Conservation (phyloP, 2,329 filamentous ascomycete genomes). For the Gaeumannomyces tritici region DNA sequence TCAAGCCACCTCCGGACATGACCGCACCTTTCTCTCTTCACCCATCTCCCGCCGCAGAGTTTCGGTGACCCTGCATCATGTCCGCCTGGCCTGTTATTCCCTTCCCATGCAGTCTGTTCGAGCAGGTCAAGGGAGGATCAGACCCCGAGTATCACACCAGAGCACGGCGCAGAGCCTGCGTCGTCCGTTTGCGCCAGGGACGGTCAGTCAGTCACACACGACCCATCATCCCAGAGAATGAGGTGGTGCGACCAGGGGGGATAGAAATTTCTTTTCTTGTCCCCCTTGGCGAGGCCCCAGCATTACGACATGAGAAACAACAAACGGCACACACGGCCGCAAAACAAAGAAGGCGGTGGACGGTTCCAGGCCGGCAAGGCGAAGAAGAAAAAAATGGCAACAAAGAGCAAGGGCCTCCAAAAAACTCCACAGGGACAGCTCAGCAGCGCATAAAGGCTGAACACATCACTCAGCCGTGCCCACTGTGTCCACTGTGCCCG, state of each 20-base stretch:
- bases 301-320: too few species aligned
- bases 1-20: too few species aligned
- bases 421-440: not conserved
- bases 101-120: too few species aligned
- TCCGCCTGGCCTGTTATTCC: too few species aligned
- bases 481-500: not conserved
- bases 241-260: not conserved
- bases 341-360: not conserved
- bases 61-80: not conserved
- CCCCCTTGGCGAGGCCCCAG: too few species aligned
- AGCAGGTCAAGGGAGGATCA: not conserved
- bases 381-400: not conserved
- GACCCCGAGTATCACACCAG: not conserved
- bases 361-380: not conserved
- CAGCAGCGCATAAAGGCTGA: not conserved
- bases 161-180: not conserved
- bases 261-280: not conserved
- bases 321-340: too few species aligned
- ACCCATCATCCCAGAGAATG: not conserved
- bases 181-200: not conserved
- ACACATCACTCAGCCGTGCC: not conserved
- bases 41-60: not conserved
- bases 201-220: not conserved
- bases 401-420: not conserved
- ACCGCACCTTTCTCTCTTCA: too few species aligned